phyloP scores from a whole-genome alignment of 306 rosid species.

The Prunus armeniaca region DNA sequence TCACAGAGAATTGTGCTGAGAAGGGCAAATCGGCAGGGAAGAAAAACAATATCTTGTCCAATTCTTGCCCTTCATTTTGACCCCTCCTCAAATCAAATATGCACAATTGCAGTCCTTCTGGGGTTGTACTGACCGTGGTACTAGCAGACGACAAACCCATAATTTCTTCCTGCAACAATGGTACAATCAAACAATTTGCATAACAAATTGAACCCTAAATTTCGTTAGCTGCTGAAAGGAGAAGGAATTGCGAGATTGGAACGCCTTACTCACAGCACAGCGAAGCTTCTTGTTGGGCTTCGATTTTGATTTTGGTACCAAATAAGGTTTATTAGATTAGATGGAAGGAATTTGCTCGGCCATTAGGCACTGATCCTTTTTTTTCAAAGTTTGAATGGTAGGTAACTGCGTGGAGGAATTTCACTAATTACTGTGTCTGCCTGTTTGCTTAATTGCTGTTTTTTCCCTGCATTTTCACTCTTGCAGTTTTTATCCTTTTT shows the following conservation, averaged over 20 bases:
- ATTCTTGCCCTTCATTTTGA: constrained; percentile 91
- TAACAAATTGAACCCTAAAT: constrained; percentile 17
- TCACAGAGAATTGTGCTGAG: constrained; percentile 77
- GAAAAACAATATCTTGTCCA: constrained; percentile 91
- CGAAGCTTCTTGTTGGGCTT: neutral
- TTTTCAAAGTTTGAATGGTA: constrained; percentile 13
- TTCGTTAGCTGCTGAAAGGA: neutral
- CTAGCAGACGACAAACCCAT: constrained; percentile 74
- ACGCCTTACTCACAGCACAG: neutral
- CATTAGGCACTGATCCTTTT: neutral
- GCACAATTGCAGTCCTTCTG: constrained; percentile 65
- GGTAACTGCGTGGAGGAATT: neutral
- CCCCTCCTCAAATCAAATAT: constrained; percentile 89
- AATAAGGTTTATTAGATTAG: neutral
- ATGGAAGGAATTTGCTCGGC: neutral
- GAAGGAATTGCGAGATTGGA: neutral
- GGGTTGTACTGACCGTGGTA: constrained; percentile 24
- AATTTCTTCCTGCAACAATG: neutral
- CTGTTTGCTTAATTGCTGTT: too few relatives aligned
- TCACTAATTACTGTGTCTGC: neutral
- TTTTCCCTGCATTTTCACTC: too few relatives aligned
- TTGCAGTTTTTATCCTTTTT: too few relatives aligned
- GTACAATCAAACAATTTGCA: neutral
- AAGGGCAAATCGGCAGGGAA: constrained; percentile 80
- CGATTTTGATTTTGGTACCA: constrained; percentile 2